Percentiles rank a stretch among this genome's conserved stretches.
phyloP scores from a whole-genome alignment of 139 green algal species.

The Chlorella sp. region DNA sequence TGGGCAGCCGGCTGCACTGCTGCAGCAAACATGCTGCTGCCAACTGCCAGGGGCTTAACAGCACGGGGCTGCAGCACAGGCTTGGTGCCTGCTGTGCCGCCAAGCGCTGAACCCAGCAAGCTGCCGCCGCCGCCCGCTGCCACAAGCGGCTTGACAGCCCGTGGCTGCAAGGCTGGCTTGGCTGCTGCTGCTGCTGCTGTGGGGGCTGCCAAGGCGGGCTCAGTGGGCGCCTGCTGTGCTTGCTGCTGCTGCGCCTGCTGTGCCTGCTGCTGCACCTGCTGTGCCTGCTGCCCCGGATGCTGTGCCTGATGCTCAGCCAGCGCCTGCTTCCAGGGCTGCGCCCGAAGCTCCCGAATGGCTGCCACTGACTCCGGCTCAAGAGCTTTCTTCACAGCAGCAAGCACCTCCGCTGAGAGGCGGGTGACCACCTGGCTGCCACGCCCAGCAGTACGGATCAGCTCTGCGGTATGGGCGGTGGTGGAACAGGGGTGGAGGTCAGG shows the following conservation, averaged over 20 bases:
- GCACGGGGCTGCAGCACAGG: background rate
- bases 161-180: constrained; percentile 22
- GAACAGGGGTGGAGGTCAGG: too few relatives aligned
- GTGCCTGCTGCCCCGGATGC: background rate
- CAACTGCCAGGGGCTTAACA: background rate
- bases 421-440: constrained; percentile 4
- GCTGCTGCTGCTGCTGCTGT: constrained; percentile 9
- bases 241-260: background rate
- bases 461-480: background rate
- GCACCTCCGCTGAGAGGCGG: constrained; percentile 6
- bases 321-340: constrained; percentile 1
- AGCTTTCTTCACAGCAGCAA: constrained; percentile 3
- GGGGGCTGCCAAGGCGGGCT: background rate
- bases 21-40: constrained; percentile 12
- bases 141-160: constrained; percentile 30
- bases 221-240: background rate
- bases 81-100: background rate
- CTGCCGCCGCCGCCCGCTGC: background rate
- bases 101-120: background rate
- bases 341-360: constrained; percentile 9
- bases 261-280: background rate
- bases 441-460: constrained; percentile 4
- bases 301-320: background rate
- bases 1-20: too few relatives aligned
- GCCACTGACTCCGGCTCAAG: background rate